Conservation (phyloP, 2,329 filamentous ascomycete species). For the Orbilia javanica region DNA sequence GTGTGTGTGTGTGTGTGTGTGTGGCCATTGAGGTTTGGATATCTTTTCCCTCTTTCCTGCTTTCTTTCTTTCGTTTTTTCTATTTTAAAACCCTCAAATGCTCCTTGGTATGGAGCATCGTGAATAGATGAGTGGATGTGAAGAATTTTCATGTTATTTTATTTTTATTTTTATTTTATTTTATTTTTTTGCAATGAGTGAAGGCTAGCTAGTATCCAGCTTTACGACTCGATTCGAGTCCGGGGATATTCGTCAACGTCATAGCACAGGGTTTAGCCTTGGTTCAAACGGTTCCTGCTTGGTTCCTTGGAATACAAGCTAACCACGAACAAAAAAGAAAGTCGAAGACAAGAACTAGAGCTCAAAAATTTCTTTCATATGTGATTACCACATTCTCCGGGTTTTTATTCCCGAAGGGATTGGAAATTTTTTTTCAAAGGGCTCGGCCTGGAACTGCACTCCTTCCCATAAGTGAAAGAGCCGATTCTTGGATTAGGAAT, state of each 20-base stretch:
- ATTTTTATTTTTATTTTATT: conserved; percentile 4
- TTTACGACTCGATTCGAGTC: not conserved
- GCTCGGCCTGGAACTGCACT: not conserved
- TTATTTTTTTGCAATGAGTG: not conserved
- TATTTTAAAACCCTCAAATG: not conserved
- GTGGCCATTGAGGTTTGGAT: not conserved
- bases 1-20: too few species aligned
- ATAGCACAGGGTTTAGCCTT: conserved; percentile 37
- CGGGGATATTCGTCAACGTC: conserved; percentile 31
- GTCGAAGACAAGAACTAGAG: too few species aligned
- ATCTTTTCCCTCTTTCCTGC: not conserved
- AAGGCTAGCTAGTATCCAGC: too few species aligned
- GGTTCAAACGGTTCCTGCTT: conserved; percentile 20
- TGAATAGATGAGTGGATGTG: conserved; percentile 12
- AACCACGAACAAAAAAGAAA: not conserved
- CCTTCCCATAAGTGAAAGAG: not conserved
- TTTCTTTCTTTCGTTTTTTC: not conserved
- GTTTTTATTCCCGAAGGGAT: conserved; percentile 6
- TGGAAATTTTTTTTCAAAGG: not conserved
- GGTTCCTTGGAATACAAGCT: conserved; percentile 36
- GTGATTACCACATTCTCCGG: conserved; percentile 25
- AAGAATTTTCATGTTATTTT: conserved; percentile 29
- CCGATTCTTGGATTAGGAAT: not conserved
- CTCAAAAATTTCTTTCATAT: conserved; percentile 10
- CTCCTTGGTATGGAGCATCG: not conserved